Conservation (phyloP, 495 filamentous ascomycete species). For the Chaetomidium leptoderma region DNA sequence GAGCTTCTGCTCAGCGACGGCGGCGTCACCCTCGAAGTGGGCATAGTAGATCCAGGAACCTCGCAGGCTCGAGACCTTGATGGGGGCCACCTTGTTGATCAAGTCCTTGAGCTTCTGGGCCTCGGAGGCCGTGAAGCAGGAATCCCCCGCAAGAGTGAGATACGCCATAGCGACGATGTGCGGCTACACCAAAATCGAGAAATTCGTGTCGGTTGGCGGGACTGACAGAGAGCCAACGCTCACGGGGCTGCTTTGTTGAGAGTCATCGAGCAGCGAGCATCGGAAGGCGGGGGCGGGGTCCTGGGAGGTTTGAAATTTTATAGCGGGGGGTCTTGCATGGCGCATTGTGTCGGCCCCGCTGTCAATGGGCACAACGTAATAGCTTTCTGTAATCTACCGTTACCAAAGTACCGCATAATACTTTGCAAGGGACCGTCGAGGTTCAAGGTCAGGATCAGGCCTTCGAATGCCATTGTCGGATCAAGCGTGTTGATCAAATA, state of each 20-base stretch:
- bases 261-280: slow-evolving; percentile 17
- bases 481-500: too few species aligned
- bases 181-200: neutral
- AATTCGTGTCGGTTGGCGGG: neutral
- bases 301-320: slow-evolving; percentile 20
- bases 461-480: too few species aligned
- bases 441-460: too few species aligned
- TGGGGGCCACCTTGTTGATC: slow-evolving; percentile 42
- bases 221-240: slow-evolving; percentile 25
- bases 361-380: slow-evolving; percentile 7
- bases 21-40: slow-evolving; percentile 37
- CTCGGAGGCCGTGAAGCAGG: slow-evolving; percentile 50
- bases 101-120: slow-evolving; percentile 46
- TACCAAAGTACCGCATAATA: neutral
- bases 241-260: slow-evolving; percentile 7
- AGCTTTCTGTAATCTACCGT: neutral
- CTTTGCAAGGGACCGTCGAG: too few species aligned
- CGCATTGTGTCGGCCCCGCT: too few species aligned
- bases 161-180: slow-evolving; percentile 24
- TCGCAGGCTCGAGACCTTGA: slow-evolving; percentile 39
- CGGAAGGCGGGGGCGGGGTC: slow-evolving; percentile 22
- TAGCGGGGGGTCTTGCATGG: too few species aligned
- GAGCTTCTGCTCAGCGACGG: slow-evolving; percentile 35
- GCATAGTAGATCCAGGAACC: slow-evolving; percentile 53
- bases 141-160: slow-evolving; percentile 43